Evolutionary conservation across 2,329 filamentous ascomycete genomes (phyloP).

Genomic region (Claviceps purpurea): DNA sequence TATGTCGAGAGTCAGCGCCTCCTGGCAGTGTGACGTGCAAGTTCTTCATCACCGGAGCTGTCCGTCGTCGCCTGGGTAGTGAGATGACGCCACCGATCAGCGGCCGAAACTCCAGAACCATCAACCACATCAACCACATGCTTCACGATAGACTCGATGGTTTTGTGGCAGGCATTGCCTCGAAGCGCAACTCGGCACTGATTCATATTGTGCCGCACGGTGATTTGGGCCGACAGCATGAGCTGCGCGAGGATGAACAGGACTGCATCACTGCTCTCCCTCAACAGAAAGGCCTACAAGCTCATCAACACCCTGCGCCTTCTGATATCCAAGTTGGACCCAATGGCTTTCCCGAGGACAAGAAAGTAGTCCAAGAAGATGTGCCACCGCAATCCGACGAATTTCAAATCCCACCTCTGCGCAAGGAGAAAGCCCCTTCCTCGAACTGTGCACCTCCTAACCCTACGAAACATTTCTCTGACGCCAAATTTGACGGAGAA

Average conservation of each 20-base stretch:
- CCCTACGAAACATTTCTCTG: constrained; percentile 9
- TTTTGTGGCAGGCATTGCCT: constrained; percentile 74
- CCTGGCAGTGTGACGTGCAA: constrained; percentile 83
- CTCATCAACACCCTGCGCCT: constrained; percentile 25
- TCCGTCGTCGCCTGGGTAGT: constrained; percentile 19
- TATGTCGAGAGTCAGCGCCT: constrained; percentile 80
- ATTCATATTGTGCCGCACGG: constrained; percentile 73
- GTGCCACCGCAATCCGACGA: constrained; percentile 17
- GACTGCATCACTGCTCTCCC: constrained; percentile 76
- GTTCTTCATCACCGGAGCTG: constrained; percentile 78
- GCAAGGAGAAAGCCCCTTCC: constrained; percentile 37
- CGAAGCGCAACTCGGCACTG: constrained; percentile 72
- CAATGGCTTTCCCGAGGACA: constrained; percentile 28
- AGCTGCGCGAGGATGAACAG: constrained; percentile 69
- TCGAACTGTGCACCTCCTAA: constrained; percentile 43
- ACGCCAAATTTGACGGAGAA: constrained; percentile 9
- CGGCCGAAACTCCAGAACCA: constrained; percentile 31
- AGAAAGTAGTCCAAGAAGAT: constrained; percentile 17
- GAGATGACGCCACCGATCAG: constrained; percentile 33
- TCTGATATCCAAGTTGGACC: constrained; percentile 9
- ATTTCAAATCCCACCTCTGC: constrained; percentile 46
- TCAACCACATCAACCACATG: constrained; percentile 61
- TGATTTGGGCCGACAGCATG: constrained; percentile 63
- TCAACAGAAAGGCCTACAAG: constrained; percentile 49
- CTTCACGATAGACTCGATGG: constrained; percentile 82